phyloP scores from a whole-genome alignment of 2,329 filamentous ascomycete genomes.

The Talaromyces atroroseus region DNA sequence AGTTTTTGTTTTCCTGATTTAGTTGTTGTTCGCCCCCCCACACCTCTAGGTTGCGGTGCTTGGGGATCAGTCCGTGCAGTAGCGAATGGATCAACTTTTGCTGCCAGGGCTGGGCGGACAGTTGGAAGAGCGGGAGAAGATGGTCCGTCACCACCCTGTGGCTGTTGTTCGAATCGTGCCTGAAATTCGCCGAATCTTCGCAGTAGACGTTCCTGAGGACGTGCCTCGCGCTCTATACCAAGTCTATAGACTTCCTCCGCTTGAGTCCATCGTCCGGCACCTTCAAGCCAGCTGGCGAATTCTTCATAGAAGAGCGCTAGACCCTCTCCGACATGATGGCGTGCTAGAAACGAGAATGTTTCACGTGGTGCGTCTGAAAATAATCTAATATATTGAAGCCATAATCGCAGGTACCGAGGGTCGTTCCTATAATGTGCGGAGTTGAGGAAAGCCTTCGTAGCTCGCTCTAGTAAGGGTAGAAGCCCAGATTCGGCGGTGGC shows the following conservation, averaged over 20 bases:
- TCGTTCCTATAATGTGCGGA: constrained; percentile 90
- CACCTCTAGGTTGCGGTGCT: constrained; percentile 49
- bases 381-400: constrained; percentile 88
- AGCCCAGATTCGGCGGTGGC: constrained; percentile 88
- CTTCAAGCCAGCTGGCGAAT: constrained; percentile 88
- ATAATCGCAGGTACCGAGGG: constrained; percentile 84
- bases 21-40: constrained; percentile 46
- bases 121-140: constrained; percentile 81
- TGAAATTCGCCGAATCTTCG: constrained; percentile 94
- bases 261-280: constrained; percentile 75
- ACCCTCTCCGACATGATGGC: constrained; percentile 78
- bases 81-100: constrained; percentile 79
- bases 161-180: constrained; percentile 64
- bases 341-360: constrained; percentile 83
- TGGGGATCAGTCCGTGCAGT: constrained; percentile 60
- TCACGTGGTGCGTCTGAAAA: constrained; percentile 93
- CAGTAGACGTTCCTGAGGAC: constrained; percentile 71
- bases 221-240: constrained; percentile 81
- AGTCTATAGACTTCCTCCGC: constrained; percentile 90
- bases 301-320: constrained; percentile 95
- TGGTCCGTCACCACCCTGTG: constrained; percentile 59
- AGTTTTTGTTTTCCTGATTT: constrained; percentile 75
- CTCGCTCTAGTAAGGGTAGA: constrained; percentile 80
- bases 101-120: constrained; percentile 73
- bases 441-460: constrained; percentile 83